Percentiles rank a stretch among this genome's conserved stretches.
Evolutionary conservation across 495 filamentous ascomycete species (phyloP).

Genomic region (Talaromyces wortmannii): DNA sequence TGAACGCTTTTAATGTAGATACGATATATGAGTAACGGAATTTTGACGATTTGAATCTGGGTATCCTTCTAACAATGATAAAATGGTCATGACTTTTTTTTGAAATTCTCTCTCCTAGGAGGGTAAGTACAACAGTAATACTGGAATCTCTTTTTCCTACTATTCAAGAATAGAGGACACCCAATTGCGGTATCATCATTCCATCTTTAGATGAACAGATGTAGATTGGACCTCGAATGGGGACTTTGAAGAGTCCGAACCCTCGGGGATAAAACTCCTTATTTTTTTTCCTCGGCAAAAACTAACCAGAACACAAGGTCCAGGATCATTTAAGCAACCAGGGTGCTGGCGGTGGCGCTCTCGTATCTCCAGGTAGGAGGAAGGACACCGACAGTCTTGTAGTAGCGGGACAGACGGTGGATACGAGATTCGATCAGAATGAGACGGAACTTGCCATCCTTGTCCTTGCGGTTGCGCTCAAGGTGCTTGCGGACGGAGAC

Average conservation of each 20-base stretch:
- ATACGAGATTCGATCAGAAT: slow-evolving; percentile 99
- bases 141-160: background rate
- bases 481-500: slow-evolving; percentile 99
- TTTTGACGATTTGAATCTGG: background rate
- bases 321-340: slow-evolving; percentile 38
- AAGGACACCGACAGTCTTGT: slow-evolving; percentile 98
- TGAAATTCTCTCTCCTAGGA: background rate
- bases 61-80: background rate
- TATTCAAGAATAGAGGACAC: background rate
- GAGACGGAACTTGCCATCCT: slow-evolving; percentile 98
- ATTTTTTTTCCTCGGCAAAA: background rate
- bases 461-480: slow-evolving; percentile 99
- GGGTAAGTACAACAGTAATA: background rate
- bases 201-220: background rate
- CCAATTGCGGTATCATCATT: background rate
- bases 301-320: background rate
- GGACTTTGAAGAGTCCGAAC: background rate
- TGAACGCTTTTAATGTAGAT: background rate
- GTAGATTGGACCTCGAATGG: background rate
- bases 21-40: background rate
- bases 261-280: background rate
- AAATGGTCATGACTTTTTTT: background rate
- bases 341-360: slow-evolving; percentile 51
- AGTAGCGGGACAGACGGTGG: slow-evolving; percentile 94
- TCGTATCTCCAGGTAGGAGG: slow-evolving; percentile 99